Conservation (phyloP, 2,329 filamentous ascomycete genomes). For the Bipolaris oryzae region DNA sequence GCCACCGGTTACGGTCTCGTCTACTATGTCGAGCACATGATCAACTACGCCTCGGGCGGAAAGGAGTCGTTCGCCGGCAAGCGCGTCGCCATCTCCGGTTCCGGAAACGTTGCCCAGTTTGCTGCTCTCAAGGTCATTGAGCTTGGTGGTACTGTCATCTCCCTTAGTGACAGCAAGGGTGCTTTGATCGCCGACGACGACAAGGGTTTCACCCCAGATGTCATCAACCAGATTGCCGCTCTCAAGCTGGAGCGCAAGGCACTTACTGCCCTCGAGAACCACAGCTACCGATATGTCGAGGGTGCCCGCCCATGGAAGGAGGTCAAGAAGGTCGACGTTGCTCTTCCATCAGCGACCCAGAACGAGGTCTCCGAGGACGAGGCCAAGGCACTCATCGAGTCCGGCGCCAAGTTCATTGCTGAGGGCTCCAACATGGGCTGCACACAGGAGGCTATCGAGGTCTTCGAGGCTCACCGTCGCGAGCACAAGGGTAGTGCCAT, state of each 20-base stretch:
- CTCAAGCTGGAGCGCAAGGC: conserved; percentile 88
- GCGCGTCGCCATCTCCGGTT: conserved; percentile 93
- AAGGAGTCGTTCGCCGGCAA: conserved; percentile 87
- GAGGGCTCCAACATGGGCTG: conserved; percentile 99
- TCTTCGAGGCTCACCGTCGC: conserved; percentile 81
- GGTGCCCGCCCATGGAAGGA: conserved; percentile 91
- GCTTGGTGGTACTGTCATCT: conserved; percentile 90
- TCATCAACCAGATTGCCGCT: conserved; percentile 77
- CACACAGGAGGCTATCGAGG: conserved; percentile 91
- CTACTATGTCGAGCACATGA: conserved; percentile 65
- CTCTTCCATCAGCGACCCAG: conserved; percentile 91
- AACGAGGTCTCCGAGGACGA: conserved; percentile 96
- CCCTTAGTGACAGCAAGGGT: conserved; percentile 91
- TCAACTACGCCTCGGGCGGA: conserved; percentile 78
- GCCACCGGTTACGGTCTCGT: conserved; percentile 95
- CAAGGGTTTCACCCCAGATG: conserved; percentile 75
- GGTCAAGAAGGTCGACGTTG: conserved; percentile 87
- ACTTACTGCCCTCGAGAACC: conserved; percentile 72
- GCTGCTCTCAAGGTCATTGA: conserved; percentile 95
- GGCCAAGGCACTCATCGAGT: conserved; percentile 77
- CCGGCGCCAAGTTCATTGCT: conserved; percentile 83
- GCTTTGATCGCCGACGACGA: conserved; percentile 75
- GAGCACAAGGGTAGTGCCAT: conserved; percentile 72
- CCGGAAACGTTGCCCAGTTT: conserved; percentile 97
- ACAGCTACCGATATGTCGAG: conserved; percentile 82